Evolutionary conservation across 202 grass and related monocot species (phyloP).

Genomic region (Setaria viridis): DNA sequence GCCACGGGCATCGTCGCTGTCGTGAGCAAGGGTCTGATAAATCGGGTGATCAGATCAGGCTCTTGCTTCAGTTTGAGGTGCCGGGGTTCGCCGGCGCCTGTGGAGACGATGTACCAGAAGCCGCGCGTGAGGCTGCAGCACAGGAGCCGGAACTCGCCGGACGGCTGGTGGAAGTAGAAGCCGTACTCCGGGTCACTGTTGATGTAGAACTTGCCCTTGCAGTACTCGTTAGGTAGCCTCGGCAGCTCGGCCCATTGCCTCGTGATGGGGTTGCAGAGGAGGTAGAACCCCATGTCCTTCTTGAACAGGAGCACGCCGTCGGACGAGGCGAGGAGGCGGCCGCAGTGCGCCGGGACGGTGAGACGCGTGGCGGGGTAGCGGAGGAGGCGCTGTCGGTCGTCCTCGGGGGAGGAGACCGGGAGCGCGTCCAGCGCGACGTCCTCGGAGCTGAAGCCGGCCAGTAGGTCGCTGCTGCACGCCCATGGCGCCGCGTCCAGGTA

Average conservation of each 20-base stretch:
- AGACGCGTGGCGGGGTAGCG: background rate
- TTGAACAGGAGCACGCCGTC: conserved; percentile 1
- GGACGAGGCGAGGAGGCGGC: background rate
- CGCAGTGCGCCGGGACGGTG: background rate
- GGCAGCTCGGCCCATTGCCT: background rate
- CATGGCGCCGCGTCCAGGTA: background rate
- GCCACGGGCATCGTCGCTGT: background rate
- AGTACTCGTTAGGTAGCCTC: background rate
- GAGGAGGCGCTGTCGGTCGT: background rate
- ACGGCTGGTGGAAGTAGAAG: conserved; percentile 31
- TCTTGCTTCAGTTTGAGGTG: background rate
- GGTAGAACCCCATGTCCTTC: background rate
- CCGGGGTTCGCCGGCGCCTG: background rate
- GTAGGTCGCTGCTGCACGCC: background rate
- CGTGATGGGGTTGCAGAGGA: background rate
- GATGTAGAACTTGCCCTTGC: background rate
- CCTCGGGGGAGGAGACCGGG: background rate
- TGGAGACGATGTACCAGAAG: background rate
- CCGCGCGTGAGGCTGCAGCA: background rate
- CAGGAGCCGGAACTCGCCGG: conserved; percentile 20
- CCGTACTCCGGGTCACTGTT: background rate
- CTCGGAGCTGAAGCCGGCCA: background rate
- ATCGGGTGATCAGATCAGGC: no score
- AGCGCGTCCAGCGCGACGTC: background rate
- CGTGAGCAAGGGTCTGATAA: background rate